Evolutionary conservation across 2,329 filamentous ascomycete species (phyloP), one percentile per base, ranked within the genome.

Genomic region (Verticillium isaacii): DNA sequence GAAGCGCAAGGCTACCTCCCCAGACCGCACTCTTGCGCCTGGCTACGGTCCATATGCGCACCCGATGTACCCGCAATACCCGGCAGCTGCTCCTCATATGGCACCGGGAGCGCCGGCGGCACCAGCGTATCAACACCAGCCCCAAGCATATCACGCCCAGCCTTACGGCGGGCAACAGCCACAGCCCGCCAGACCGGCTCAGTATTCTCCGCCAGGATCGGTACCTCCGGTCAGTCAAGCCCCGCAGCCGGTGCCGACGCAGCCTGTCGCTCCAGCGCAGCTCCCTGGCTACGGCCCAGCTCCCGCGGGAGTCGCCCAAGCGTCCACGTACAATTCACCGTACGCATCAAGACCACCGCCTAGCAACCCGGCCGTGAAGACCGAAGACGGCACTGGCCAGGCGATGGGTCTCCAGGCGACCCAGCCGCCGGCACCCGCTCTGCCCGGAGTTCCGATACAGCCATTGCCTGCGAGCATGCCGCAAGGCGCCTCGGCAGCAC

Each of bases 1-100:
- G 75, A 86, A 86, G 71, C 82, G 84, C 65, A 85, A 85, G 69
- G 78, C 80, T 4, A 74, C 74, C 2, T 83, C 83, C 14, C 82
- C 82, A 7, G 83, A 85, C 65, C 78, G 80, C n/a, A 69, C 71
- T 6, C 65, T 77, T 32, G 71, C 71, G 2, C 70, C 77, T 59
- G 76, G 73, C 17, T 76, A 75, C 58, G 72, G 61, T 2, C 61
- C 60, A 41, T 65, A 64, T 61, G 66, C 66, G 56, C 69, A 71
- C 41, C 63, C 63, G 5, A 68, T 72, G 63, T 73, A 72, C 58
- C 71, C 65, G 37, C 66, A 62, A 52, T 68, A 69, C 36, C 23
- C 45, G 12, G 59, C 62, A 23, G 60, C 61, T 9, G 63, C 71
- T 29, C 73, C 75, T 60, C 74, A 77, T 19, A 69, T 77, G 69